phyloP scores from a whole-genome alignment of 305 asterid species.

The Rubia peregrina region DNA sequence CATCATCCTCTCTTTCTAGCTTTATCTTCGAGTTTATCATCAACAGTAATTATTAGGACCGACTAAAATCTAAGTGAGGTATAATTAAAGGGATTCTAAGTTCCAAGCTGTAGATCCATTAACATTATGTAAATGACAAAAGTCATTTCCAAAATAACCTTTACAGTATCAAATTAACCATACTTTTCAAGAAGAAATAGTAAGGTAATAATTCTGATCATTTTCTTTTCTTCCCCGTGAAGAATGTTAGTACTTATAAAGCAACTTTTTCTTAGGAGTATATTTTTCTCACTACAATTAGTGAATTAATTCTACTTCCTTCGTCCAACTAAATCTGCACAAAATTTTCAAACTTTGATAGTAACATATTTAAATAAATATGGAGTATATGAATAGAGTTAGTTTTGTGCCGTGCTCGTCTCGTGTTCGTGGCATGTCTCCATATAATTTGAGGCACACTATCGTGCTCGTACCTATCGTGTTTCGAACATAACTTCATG shows the following conservation, averaged over 20 bases:
- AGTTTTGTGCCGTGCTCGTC: too few species aligned
- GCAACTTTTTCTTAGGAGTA: neutral
- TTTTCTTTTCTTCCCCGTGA: neutral
- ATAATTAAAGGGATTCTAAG: neutral
- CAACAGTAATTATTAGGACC: slow-evolving; percentile 9
- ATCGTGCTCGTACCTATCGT: too few species aligned
- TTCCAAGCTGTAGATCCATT: slow-evolving; percentile 6
- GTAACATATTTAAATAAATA: too few species aligned
- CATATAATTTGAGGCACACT: too few species aligned
- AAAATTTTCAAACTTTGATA: too few species aligned
- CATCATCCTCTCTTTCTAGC: slow-evolving; percentile 13
- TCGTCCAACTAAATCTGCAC: too few species aligned
- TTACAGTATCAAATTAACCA: neutral
- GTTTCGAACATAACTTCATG: too few species aligned
- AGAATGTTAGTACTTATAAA: neutral
- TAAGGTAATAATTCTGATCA: neutral
- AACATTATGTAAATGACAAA: neutral
- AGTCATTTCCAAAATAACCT: neutral
- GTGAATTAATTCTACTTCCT: too few species aligned
- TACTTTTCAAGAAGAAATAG: neutral
- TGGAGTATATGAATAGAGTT: too few species aligned
- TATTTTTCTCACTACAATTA: neutral
- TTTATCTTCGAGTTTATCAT: slow-evolving; percentile 16
- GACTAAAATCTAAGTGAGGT: neutral
- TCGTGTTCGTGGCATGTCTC: too few species aligned